These are phyloP conservation scores for Phylloporus gajari DNA, from an alignment of 1,284 basidiomycete species.

Conservation along the genomic window DNA sequence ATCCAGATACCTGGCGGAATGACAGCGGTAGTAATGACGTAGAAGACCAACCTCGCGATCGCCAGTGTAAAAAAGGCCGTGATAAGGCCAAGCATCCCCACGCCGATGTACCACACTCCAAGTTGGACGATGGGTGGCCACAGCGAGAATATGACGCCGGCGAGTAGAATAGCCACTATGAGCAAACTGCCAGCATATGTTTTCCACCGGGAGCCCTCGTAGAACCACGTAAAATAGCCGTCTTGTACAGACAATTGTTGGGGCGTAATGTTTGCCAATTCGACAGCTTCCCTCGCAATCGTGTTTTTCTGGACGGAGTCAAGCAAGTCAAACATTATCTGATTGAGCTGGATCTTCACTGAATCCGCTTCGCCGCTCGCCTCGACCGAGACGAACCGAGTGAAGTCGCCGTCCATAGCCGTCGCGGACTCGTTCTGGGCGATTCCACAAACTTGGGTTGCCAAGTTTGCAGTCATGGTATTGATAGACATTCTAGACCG, in stretches of 20 bases:
- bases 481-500: slow-evolving; percentile 82
- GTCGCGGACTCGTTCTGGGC: slow-evolving; percentile 99
- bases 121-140: slow-evolving; percentile 94
- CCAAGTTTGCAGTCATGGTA: slow-evolving; percentile 96
- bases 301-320: slow-evolving; percentile 99
- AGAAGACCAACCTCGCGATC: slow-evolving; percentile 93
- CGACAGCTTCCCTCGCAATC: slow-evolving; percentile 95
- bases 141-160: slow-evolving; percentile 98
- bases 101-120: slow-evolving; percentile 95
- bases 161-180: slow-evolving; percentile 95
- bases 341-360: slow-evolving; percentile 98
- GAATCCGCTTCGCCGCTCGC: slow-evolving; percentile 99
- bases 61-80: slow-evolving; percentile 93
- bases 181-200: slow-evolving; percentile 92
- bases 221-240: slow-evolving; percentile 97
- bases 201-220: slow-evolving; percentile 93
- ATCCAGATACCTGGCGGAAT: slow-evolving; percentile 97
- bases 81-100: slow-evolving; percentile 89
- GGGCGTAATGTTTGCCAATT: slow-evolving; percentile 95
- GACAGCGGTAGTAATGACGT: slow-evolving; percentile 89
- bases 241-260: slow-evolving; percentile 83
- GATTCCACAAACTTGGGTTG: slow-evolving; percentile 98
- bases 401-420: slow-evolving; percentile 99
- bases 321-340: slow-evolving; percentile 98
- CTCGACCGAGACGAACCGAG: slow-evolving; percentile 98